Base-by-base conservation (phyloP, 768 basidiomycete genomes). In the Termitomyces sp. region DNA sequence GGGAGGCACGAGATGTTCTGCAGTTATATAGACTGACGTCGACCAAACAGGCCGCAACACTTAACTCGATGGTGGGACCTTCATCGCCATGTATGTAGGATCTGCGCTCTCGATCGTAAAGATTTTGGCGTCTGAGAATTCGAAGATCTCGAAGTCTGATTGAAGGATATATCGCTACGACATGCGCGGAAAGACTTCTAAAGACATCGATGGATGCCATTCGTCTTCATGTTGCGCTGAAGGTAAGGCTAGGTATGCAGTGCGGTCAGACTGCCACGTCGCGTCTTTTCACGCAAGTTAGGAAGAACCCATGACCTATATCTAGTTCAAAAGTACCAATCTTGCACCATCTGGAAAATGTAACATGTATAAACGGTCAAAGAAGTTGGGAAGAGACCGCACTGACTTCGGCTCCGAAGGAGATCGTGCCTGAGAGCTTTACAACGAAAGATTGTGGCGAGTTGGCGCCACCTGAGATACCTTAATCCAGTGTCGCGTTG, bases 1-100 rank as follows among this genome's bases (percentile, higher is more conserved):
- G 40, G 15, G 14, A 12, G 20, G 14, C 40, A 42, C 3, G 25
- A 53, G 12, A n/a, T 6, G 14, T 38, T 38, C 51, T 9, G 15
- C 45, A 51, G 2, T 20, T 36, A 50, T 31, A 38, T 37, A 51
- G n/a, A 51, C 17, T 34, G 34, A 36, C 6, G 56, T 57, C 46
- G 37, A 57, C 45, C 56, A 47, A 57, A 48, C 34, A 37, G 38
- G 50, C 32, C n/a, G 59, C 59, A 52, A 52, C 50, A 52, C 52
- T 52, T 42, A 15, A 15, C 40, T 42, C 40, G 40, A 42, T 42
- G 40, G 17, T 42, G 50, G 45, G 29, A 36, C 29, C 37, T 20
- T 51, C 40, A 42, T 42, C 47, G 32, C 49, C 32, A 59, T 54
- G 52, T 54, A 38, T 54, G 52, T 29, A 25, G 51, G 36, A 53